Percentiles rank a stretch among this genome's conserved stretches.
phyloP scores from a whole-genome alignment of 202 grass and related monocot genomes.

The Miscanthus sacchariflorus region DNA sequence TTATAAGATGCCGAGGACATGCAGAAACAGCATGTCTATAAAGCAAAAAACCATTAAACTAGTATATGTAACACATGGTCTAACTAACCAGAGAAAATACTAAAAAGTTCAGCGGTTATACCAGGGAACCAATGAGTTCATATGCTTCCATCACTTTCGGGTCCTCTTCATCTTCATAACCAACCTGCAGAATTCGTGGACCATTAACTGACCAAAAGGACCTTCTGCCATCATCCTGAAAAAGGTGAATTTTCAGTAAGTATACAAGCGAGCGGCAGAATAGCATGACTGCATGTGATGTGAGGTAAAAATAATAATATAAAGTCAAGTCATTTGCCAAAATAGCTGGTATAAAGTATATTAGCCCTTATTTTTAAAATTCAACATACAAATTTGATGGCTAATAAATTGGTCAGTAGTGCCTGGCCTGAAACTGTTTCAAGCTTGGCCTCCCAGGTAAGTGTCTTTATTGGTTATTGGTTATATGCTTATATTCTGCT shows the following conservation, averaged over 20 bases:
- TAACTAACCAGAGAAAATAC: slow-evolving; percentile 4
- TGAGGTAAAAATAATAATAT: background rate
- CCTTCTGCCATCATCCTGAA: slow-evolving; percentile 80
- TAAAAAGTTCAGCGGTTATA: slow-evolving; percentile 43
- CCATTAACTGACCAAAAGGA: slow-evolving; percentile 94
- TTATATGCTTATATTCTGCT: background rate
- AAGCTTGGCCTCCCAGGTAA: background rate
- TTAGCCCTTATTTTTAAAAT: background rate
- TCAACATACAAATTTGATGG: background rate
- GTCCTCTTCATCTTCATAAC: slow-evolving; percentile 94
- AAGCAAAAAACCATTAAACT: slow-evolving; percentile 27
- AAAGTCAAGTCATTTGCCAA: background rate
- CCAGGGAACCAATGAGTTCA: slow-evolving; percentile 95
- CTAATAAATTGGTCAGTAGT: background rate
- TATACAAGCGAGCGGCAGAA: background rate
- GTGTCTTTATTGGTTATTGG: background rate
- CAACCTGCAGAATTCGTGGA: slow-evolving; percentile 83
- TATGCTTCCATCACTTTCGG: slow-evolving; percentile 95
- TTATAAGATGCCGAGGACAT: slow-evolving; percentile 10
- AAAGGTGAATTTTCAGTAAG: slow-evolving; percentile 34
- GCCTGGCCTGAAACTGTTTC: background rate
- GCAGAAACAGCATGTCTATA: background rate
- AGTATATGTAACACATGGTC: background rate
- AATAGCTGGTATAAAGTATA: background rate
- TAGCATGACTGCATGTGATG: background rate